Evolutionary conservation across 2,329 filamentous ascomycete genomes (phyloP), one percentile per base, ranked within the genome.

Genomic region (Truncatella angustata): DNA sequence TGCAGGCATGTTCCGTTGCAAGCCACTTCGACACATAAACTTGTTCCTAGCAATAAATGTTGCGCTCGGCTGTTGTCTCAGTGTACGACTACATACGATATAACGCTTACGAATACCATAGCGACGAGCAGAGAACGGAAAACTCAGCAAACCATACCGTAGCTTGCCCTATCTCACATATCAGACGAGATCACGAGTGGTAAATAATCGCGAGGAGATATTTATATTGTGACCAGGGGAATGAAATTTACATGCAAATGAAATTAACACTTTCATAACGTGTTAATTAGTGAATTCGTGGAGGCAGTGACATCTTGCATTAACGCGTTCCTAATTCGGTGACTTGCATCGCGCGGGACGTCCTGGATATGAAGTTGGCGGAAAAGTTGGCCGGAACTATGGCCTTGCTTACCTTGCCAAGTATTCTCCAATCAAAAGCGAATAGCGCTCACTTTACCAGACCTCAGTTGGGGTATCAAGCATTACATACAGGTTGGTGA

Each of bases 291-390:
- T n/a, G n/a, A n/a, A n/a, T n/a, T n/a, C n/a, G n/a, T n/a, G 26
- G 44, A 26, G 18, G 18, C n/a, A 24, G 44, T 47, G 44, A 32
- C 44, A 28, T 44, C 40, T 44, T 44, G 40, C 44, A 32, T 47
- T 24, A 23, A n/a, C 44, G 44, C 24, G 45, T 18, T 24, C 45
- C 45, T 39, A 24, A 36, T 36, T 37, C 14, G 45, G 45, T 23
- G 32, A 49, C 45, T 20, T 49, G 45, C 45, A 49, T 36, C 45
- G 36, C 20, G n/a, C 45, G 24, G 18, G 32, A 36, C n/a, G 45
- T 49, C 11, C 5, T 23, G 20, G 18, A 28, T 26, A 49, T 49
- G 45, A 36, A 49, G 30, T 28, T 28, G 40, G 40, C 24, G 40
- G 12, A 44, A 44, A 16, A 24, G 40, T 23, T 26, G 40, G 40